phyloP scores from a whole-genome alignment of 257 asterid species.

The Craterostigma plantagineum region DNA sequence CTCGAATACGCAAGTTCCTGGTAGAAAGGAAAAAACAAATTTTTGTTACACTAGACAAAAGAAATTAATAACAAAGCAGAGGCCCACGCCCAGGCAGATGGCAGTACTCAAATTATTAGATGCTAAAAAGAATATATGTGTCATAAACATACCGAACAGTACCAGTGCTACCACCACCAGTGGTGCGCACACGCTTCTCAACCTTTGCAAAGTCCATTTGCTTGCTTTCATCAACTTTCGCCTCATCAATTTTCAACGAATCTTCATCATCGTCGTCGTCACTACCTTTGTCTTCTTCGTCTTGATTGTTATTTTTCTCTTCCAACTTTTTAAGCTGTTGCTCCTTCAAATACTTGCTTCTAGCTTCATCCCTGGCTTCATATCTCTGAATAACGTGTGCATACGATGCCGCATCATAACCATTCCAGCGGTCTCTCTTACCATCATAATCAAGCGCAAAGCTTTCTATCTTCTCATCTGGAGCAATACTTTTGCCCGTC shows the following conservation, averaged over 20 bases:
- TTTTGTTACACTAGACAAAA: too few relatives aligned
- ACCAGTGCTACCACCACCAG: constrained; percentile 99
- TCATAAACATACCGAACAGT: constrained; percentile 55
- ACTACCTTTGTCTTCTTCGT: constrained; percentile 44
- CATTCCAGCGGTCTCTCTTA: constrained; percentile 92
- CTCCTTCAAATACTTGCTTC: constrained; percentile 69
- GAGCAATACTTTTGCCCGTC: constrained; percentile 48
- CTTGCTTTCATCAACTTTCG: constrained; percentile 94
- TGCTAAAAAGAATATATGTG: constrained; percentile 1
- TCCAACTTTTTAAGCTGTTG: constrained; percentile 81
- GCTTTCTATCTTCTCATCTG: constrained; percentile 83
- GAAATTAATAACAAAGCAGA: too few relatives aligned
- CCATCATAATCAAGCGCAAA: constrained; percentile 96
- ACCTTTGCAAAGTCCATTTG: constrained; percentile 99
- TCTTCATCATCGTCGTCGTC: constrained; percentile 82
- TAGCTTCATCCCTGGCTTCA: constrained; percentile 95
- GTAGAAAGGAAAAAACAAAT: constrained; percentile 4
- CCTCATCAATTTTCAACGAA: constrained; percentile 62
- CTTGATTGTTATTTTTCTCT: constrained; percentile 53
- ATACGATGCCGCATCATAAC: constrained; percentile 77
- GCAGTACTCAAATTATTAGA: too few relatives aligned
- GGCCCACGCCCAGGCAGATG: too few relatives aligned
- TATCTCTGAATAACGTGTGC: constrained; percentile 53
- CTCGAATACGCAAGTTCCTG: constrained; percentile 94
- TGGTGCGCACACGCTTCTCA: constrained; percentile 96